These are phyloP conservation scores for Alternaria alternata DNA, from an alignment of 2,329 filamentous ascomycete genomes.

Conservation along the genomic window DNA sequence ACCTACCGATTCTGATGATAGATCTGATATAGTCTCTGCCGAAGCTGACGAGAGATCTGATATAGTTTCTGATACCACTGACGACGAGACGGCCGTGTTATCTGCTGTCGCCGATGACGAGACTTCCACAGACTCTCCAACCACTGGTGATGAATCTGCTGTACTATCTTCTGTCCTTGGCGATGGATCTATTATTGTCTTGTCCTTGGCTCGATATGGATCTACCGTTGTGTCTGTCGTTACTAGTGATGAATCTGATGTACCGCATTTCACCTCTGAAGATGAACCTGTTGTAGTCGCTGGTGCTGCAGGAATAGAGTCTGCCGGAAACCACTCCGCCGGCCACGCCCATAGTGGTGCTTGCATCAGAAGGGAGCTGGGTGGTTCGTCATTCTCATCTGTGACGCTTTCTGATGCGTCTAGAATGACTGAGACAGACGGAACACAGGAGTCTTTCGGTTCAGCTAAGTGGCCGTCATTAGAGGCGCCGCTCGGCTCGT, in stretches of 20 bases:
- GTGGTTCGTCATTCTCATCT: slow-evolving; percentile 6
- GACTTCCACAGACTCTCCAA: not conserved
- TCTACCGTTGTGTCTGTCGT: not conserved
- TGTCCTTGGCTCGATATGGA: not conserved
- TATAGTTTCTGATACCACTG: not conserved
- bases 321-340: not conserved
- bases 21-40: not conserved
- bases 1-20: not conserved
- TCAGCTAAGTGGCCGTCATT: not conserved
- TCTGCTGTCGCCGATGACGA: not conserved
- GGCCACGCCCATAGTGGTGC: not conserved
- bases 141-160: not conserved
- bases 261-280: not conserved
- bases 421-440: not conserved
- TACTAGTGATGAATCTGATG: not conserved
- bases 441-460: not conserved
- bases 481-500: not conserved
- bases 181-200: not conserved
- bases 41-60: not conserved
- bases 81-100: not conserved
- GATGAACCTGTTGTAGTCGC: not conserved
- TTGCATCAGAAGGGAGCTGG: slow-evolving; percentile 3
- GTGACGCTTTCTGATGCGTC: not conserved
- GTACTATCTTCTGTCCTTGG: not conserved
- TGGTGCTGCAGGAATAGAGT: not conserved